Conservation (phyloP, 2,329 filamentous ascomycete species). For the Knufia fluminis region DNA sequence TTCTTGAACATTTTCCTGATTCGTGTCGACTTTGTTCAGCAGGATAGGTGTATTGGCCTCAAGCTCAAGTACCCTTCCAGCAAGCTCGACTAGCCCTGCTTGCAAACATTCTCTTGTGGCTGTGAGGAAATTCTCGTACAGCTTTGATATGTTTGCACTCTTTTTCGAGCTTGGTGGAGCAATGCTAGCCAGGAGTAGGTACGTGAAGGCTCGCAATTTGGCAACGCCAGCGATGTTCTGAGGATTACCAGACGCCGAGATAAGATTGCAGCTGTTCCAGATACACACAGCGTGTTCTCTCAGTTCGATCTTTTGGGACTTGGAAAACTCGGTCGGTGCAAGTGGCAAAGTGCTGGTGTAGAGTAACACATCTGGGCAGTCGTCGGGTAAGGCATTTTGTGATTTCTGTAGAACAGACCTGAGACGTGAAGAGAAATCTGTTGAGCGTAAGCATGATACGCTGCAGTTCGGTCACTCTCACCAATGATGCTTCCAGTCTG, state of each 20-base stretch:
- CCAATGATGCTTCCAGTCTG: constrained; percentile 4
- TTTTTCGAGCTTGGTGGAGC: constrained; percentile 30
- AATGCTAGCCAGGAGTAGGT: constrained; percentile 53
- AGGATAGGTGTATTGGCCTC: constrained; percentile 45
- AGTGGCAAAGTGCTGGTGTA: constrained; percentile 2
- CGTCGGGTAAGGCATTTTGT: neutral
- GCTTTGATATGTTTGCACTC: constrained; percentile 36
- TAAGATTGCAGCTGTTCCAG: constrained; percentile 8
- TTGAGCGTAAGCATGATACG: neutral
- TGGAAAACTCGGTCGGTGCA: constrained; percentile 1
- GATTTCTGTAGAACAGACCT: neutral
- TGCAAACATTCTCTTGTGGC: constrained; percentile 53
- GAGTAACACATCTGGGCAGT: constrained; percentile 3
- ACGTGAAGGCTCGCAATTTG: constrained; percentile 47
- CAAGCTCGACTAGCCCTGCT: constrained; percentile 45
- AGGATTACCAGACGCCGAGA: neutral
- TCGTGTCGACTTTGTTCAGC: neutral
- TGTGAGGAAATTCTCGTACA: constrained; percentile 61
- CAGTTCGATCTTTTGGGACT: neutral
- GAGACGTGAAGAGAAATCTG: constrained; percentile 8
- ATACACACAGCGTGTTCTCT: neutral
- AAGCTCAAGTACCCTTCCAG: constrained; percentile 52
- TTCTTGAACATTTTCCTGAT: neutral
- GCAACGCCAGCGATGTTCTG: neutral
- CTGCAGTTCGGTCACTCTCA: neutral